Evolutionary conservation across 306 rosid species (phyloP), one percentile per base, ranked within the genome.

Genomic region (Cyamopsis tetragonoloba): DNA sequence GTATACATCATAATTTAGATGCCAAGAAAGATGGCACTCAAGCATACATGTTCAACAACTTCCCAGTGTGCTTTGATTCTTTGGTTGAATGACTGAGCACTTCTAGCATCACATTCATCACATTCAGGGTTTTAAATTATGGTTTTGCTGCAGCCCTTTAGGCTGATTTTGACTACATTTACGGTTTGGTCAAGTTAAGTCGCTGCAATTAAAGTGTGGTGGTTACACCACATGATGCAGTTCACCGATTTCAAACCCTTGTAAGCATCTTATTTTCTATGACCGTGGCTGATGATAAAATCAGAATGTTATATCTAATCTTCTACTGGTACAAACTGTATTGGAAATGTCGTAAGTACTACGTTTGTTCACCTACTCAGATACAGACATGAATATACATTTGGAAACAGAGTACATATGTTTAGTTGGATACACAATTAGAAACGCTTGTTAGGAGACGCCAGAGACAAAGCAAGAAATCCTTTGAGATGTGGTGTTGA

Each of bases 391-490:
- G 32, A 24, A 11, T 9, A 51, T 30, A 28, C 64, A 38, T 62
- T 39, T 27, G 48, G 50, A 61, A 42, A 14, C 56, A 30, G 50
- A 30, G 17, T 37, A 11, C 38, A 7, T 37, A n/a, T 14, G 22
- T 9, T 14, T 34, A 3, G 2, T 6, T 20, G 10, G 48, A 26
- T 17, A 14, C 6, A 20, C 31, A 39, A 26, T 55, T 13, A 26
- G 32, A 44, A 47, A 27, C 46, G 2, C 30, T 20, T 44, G 27
- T 22, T 6, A 4, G 12, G 44, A 56, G 37, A 26, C 4, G 24
- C 1, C 7, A 5, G 51, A 41, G 64, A 75, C 47, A 62, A 15
- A 49, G 43, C 70, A 49, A 39, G 50, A 69, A 30, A 47, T 61
- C 10, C 19, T 54, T 39, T 39, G 5, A 46, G 13, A 64, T 28